phyloP scores from a whole-genome alignment of 169 alveolate genomes.

The Plasmodium knowlesi region DNA sequence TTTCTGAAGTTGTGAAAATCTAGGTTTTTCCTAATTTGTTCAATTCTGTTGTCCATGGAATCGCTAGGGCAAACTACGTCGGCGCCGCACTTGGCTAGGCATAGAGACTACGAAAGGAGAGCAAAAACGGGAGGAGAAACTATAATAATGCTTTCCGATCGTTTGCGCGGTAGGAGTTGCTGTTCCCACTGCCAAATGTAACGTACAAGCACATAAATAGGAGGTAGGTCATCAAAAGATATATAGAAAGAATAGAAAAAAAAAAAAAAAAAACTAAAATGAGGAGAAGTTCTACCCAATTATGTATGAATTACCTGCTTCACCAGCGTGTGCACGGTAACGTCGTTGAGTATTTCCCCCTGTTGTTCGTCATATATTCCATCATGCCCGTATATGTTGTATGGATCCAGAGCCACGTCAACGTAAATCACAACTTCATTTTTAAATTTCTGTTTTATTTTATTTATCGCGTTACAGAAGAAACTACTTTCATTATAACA shows the following conservation, averaged over 20 bases:
- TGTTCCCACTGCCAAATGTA: neutral
- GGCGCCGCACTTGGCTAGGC: conserved; percentile 88
- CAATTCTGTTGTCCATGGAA: conserved; percentile 92
- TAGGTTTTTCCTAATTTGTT: conserved; percentile 84
- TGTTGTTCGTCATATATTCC: conserved; percentile 80
- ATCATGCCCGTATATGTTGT: conserved; percentile 81
- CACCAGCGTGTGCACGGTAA: conserved; percentile 78
- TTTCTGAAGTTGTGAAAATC: conserved; percentile 77
- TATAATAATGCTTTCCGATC: neutral
- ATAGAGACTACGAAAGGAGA: conserved; percentile 75
- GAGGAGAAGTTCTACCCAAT: neutral
- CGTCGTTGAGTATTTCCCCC: conserved; percentile 79
- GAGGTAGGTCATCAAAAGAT: neutral
- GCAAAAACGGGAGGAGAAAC: neutral
- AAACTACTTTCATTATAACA: conserved; percentile 78
- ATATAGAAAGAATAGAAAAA: neutral
- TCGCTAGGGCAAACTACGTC: conserved; percentile 92
- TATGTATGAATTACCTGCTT: conserved; percentile 74
- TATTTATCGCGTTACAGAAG: conserved; percentile 74
- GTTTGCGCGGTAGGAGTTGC: neutral
- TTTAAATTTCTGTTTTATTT: conserved; percentile 77
- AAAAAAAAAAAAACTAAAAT: neutral
- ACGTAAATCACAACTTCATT: conserved; percentile 76
- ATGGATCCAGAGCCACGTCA: conserved; percentile 84
- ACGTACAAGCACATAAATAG: neutral